phyloP scores from a whole-genome alignment of 495 filamentous ascomycete genomes.

The Rhizodiscina lignyota region DNA sequence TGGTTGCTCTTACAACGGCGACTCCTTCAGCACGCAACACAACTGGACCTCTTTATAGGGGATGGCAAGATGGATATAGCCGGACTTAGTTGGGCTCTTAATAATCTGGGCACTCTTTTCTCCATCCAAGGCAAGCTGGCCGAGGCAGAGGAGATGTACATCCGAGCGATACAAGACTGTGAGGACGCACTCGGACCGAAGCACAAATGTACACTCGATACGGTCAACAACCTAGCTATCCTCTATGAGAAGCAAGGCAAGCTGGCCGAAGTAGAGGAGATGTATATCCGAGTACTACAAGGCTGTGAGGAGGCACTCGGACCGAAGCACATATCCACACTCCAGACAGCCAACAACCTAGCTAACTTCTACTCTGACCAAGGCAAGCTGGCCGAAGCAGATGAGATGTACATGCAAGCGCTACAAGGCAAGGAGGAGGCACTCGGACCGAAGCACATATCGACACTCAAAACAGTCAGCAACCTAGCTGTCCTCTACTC shows the following conservation, averaged over 20 bases:
- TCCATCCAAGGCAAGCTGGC: too few species aligned
- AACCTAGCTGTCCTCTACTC: neutral
- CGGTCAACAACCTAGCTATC: neutral
- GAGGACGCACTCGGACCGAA: neutral
- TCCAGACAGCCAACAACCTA: constrained; percentile 25
- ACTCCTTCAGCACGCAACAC: constrained; percentile 5
- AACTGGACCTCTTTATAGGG: constrained; percentile 1
- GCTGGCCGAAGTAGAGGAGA: neutral
- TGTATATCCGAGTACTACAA: constrained; percentile 5
- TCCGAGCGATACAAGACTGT: neutral
- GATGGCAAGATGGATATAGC: constrained; percentile 1
- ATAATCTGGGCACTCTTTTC: constrained; percentile 10
- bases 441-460: constrained; percentile 3
- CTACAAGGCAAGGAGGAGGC: constrained; percentile 1
- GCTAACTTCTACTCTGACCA: constrained; percentile 13
- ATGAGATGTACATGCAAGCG: constrained; percentile 15
- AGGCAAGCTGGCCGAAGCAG: constrained; percentile 20
- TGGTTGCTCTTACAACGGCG: constrained; percentile 3
- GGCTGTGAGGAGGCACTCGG: constrained; percentile 22
- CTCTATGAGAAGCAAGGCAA: neutral
- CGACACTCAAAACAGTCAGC: neutral
- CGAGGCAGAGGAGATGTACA: constrained; percentile 22
- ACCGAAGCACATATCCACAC: constrained; percentile 23
- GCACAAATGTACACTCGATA: neutral
- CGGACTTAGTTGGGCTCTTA: constrained; percentile 1